phyloP scores from a whole-genome alignment of 805 yeast species.

The Candida vartiovaarae region DNA sequence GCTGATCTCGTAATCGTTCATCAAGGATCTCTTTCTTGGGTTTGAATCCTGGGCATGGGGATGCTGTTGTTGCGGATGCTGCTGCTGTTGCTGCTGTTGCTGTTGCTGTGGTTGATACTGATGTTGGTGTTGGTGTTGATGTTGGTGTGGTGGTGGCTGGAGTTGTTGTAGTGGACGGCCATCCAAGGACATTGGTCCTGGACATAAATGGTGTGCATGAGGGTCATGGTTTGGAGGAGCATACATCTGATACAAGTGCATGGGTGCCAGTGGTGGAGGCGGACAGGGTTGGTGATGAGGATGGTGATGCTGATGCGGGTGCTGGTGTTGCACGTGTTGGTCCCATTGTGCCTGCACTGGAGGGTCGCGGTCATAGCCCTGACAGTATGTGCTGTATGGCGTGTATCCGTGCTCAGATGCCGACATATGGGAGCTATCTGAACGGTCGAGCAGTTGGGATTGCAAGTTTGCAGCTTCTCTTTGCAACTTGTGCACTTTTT shows the following conservation, averaged over 20 bases:
- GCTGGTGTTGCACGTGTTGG: too few species aligned
- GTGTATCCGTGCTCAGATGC: not conserved
- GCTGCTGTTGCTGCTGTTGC: not conserved
- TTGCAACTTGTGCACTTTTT: constrained; percentile 18
- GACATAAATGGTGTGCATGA: not conserved
- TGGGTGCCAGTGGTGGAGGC: not conserved
- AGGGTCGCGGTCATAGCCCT: too few species aligned
- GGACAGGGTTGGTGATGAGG: not conserved
- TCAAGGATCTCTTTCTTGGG: constrained; percentile 7
- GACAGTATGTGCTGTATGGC: not conserved
- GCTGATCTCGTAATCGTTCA: constrained; percentile 2
- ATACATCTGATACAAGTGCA: not conserved
- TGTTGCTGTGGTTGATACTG: constrained; percentile 1
- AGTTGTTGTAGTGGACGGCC: not conserved
- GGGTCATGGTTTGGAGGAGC: constrained; percentile 5
- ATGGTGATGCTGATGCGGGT: not conserved
- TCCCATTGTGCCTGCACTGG: too few species aligned
- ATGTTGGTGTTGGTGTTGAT: too few species aligned
- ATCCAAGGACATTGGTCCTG: not conserved
- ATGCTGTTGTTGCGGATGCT: constrained; percentile 1
- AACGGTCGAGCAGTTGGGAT: constrained; percentile 7
- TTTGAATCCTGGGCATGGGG: constrained; percentile 2
- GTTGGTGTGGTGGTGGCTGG: not conserved
- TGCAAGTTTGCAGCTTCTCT: constrained; percentile 19
- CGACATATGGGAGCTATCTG: not conserved